Percentiles rank a stretch among this genome's conserved stretches.
These are phyloP conservation scores for Paspalum vaginatum DNA, from an alignment of 176 grass and related monocot species.

Conservation along the genomic window DNA sequence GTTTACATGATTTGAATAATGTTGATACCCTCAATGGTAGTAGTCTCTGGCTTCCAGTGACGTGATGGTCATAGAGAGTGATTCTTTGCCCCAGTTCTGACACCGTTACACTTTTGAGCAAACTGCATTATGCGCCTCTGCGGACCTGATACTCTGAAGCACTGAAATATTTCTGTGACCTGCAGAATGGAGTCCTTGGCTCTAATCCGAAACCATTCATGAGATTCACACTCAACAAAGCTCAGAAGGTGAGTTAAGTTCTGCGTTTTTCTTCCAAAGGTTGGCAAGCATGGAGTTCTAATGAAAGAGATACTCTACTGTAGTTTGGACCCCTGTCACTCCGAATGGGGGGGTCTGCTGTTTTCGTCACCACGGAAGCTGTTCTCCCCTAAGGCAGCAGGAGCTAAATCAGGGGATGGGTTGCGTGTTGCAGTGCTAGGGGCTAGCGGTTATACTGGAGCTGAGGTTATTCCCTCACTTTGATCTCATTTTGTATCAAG, in stretches of 20 bases:
- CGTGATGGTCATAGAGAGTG: neutral
- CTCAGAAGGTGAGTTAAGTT: neutral
- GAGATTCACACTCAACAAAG: conserved; percentile 21
- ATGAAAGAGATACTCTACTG: neutral
- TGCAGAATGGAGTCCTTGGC: conserved; percentile 39
- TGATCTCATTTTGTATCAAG: neutral
- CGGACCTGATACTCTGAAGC: conserved; percentile 4
- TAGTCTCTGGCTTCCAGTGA: neutral
- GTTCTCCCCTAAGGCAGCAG: conserved; percentile 38
- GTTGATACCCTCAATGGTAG: neutral
- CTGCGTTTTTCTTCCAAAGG: neutral
- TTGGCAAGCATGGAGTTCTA: neutral
- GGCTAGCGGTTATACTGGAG: conserved; percentile 94
- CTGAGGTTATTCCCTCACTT: conserved; percentile 57
- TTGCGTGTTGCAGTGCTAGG: conserved; percentile 77
- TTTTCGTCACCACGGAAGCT: conserved; percentile 57
- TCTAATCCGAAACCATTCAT: conserved; percentile 12
- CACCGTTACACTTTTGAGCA: neutral
- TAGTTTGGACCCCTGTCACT: conserved; percentile 16
- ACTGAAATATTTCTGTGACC: neutral
- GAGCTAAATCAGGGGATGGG: conserved; percentile 55
- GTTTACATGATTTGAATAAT: too few relatives aligned
- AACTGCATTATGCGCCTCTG: neutral
- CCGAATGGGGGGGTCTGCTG: conserved; percentile 48
- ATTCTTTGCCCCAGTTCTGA: neutral